Conservation (phyloP, 495 filamentous ascomycete genomes). For the Penicillium longicatenatum region DNA sequence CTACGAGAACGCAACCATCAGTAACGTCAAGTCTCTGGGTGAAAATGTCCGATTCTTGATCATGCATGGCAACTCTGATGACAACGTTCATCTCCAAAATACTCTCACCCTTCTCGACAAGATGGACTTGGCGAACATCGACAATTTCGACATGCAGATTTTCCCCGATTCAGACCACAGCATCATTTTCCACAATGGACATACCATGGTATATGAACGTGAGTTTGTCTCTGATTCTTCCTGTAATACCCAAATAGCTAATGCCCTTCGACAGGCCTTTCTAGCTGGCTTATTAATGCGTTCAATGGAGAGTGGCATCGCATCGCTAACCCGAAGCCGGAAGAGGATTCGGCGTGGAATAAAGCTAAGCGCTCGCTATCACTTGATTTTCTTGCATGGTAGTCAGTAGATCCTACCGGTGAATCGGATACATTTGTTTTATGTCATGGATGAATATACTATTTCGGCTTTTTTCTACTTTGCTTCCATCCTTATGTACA, state of each 20-base stretch:
- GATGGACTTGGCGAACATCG: conserved; percentile 77
- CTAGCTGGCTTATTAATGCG: conserved; percentile 92
- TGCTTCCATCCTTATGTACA: no score
- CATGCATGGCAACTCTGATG: conserved; percentile 93
- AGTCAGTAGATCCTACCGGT: background rate
- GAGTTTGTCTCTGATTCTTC: conserved; percentile 38
- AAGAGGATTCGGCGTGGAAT: conserved; percentile 32
- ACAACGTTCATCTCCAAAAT: conserved; percentile 97
- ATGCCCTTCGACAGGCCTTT: conserved; percentile 61
- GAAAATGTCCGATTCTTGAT: conserved; percentile 83
- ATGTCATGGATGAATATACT: background rate
- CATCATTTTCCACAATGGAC: conserved; percentile 93
- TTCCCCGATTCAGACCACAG: conserved; percentile 97
- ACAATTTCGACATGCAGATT: conserved; percentile 96
- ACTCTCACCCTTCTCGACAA: conserved; percentile 82
- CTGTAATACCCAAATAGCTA: conserved; percentile 17
- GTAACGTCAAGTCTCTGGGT: conserved; percentile 65
- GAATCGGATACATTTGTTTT: no score
- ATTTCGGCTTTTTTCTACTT: background rate
- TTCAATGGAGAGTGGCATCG: conserved; percentile 96
- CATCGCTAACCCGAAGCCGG: conserved; percentile 67
- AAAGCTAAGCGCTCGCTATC: conserved; percentile 26
- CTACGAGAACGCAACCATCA: conserved; percentile 75
- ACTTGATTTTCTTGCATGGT: conserved; percentile 7
- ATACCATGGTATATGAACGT: conserved; percentile 94